Base-by-base conservation (phyloP, 2,329 filamentous ascomycete genomes). In the Penicillium sp. region DNA sequence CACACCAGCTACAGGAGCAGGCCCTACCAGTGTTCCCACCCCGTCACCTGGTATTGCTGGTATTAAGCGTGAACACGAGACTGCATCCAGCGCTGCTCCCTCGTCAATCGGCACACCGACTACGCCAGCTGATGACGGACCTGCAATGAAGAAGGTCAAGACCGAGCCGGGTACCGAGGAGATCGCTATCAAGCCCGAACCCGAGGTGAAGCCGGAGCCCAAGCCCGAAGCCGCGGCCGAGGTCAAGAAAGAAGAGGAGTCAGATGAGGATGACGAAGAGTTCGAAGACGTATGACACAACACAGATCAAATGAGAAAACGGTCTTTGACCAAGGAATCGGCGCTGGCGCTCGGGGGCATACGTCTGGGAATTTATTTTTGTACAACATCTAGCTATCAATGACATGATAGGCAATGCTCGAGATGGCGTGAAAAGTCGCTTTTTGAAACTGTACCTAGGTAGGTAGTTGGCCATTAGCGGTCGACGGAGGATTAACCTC, bases 181-280 rank as follows among this genome's bases (percentile, higher is more conserved):
- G 16, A 14, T 9, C 16, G 9, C 16, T 11, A 34, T 34, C 31
- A 34, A 34, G 14, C 14, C 31, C 1, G 31, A 34, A 20, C 31
- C 31, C 4, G 46, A 42, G 13, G 31, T 42, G 3, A 55, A 51
- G 43, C 1, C 40, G 7, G 48, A 46, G 29, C 31, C 39, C 3
- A 40, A 39, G 24, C 18, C 18, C 18, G 18, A 20, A 40, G 3
- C 40, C 10, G 48, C 42, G 24, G 26, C 39, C 3, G 46, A 39
- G 24, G 32, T 39, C 20, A 32, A 28, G 23, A 41, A 66, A 39
- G 64, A 55, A 24, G 50, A 70, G 51, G 62, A 68, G 41, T 69
- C 68, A 2, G 69, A 72, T 39, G 70, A 73, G 35, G 70, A 73
- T 29, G 70, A 71, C 4, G 68, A 68, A 40, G 70, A 72, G 45